Evolutionary conservation across 441 rosid species (phyloP).

Genomic region (Adansonia gregorii): DNA sequence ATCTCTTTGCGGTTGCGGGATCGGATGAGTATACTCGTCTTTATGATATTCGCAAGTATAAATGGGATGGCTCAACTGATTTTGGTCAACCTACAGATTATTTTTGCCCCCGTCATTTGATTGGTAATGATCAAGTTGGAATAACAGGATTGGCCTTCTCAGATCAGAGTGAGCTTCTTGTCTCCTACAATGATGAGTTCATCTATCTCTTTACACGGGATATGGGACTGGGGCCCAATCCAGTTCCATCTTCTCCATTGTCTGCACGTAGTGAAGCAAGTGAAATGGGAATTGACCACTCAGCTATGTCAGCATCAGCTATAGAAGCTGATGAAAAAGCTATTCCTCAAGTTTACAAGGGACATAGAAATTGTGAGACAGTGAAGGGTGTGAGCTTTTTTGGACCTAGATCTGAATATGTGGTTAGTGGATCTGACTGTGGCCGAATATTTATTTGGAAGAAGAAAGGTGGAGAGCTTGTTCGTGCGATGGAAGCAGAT

Average conservation of each 20-base stretch:
- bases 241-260: constrained; percentile 41
- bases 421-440: constrained; percentile 93
- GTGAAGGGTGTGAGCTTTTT: constrained; percentile 85
- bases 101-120: constrained; percentile 74
- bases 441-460: constrained; percentile 92
- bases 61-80: constrained; percentile 59
- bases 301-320: constrained; percentile 36
- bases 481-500: constrained; percentile 83
- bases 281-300: constrained; percentile 33
- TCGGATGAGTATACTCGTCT: constrained; percentile 76
- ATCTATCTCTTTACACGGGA: constrained; percentile 69
- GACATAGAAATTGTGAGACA: constrained; percentile 73
- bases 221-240: constrained; percentile 83
- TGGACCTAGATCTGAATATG: constrained; percentile 86
- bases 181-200: constrained; percentile 69
- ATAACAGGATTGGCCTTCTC: constrained; percentile 93
- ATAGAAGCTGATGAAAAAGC: constrained; percentile 34
- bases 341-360: constrained; percentile 72
- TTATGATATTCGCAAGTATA: constrained; percentile 75
- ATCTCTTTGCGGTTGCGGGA: constrained; percentile 85
- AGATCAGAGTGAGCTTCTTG: constrained; percentile 84
- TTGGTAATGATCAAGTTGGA: constrained; percentile 61
- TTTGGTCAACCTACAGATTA: constrained; percentile 58
- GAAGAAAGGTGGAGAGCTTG: constrained; percentile 72
- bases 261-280: constrained; percentile 40